Base-by-base conservation (phyloP, 2,329 filamentous ascomycete species). In the Curvularia sp. region DNA sequence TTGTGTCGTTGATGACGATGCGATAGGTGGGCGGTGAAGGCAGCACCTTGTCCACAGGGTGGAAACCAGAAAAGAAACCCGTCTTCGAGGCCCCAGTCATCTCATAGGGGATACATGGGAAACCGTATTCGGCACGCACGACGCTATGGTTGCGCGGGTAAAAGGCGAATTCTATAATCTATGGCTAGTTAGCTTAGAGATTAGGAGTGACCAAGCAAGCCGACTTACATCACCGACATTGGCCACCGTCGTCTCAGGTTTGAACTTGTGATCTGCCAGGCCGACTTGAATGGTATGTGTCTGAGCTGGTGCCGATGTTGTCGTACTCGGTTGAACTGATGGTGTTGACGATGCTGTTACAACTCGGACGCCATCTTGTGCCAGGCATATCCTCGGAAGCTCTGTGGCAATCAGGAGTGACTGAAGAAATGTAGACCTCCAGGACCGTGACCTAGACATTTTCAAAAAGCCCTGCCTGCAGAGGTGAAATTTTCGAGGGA, bases 101-200 rank as follows among this genome's bases (percentile, higher is more conserved):
- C 33, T 76, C 74, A 49, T 72, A 75, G 2, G 79, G 78, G 6
- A 80, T 73, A 41, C 79, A 81, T 10, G 79, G 79, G 47, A 71
- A 77, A 15, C 63, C 58, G 56, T 76, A 80, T 30, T 76, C 76
- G 1, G 79, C 74, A 43, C 77, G 71, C 13, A 80, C 75, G 9
- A 81, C 77, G 5, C 74, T 78, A 64, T 81, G 79, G 54, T 81
- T 81, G 20, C 66, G 57, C 1, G 78, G 75, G 52, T 72, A 79
- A 69, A 81, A 81, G 44, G 70, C 53, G 58, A 81, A 82, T 41
- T 76, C 72, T 41, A 82, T 62, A 12, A 66, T 65, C 66, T 76
- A 39, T 15, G 5, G 46, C 47, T 10, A 12, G 28, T 62, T 30
- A 62, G 57, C 15, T 46, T 30, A 22, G 24, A 31, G 15, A 28